Evolutionary conservation across 2,329 filamentous ascomycete genomes (phyloP), one percentile per base, ranked within the genome.

Genomic region (Xylaria sp.): DNA sequence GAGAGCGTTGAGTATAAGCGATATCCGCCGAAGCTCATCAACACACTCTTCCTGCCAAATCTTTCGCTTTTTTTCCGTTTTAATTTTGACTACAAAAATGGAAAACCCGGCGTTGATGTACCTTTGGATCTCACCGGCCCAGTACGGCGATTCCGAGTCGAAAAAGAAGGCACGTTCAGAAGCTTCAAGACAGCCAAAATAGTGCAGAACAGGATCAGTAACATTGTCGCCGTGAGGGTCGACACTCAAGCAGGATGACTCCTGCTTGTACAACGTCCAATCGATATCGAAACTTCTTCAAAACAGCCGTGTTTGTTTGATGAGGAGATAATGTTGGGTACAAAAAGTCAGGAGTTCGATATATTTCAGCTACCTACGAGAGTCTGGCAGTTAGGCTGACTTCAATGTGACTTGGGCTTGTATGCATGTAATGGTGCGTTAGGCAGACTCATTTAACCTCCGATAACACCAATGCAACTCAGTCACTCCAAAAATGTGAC

Each of bases 201-300:
- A 68, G 41, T 68, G 66, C 32, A 53, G 28, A 30, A 63, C 20
- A 18, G 59, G 62, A 25, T 66, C 58, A 15, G 32, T 57, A 43
- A 65, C 46, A n/a, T 65, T 58, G n/a, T 65, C 34, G 43, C 62
- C 50, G 43, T 68, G 63, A 48, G 62, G 39, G 30, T 62, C 58
- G 10, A 18, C 45, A 18, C 53, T 59, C 30, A 66, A 41, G 58
- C 63, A 62, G 28, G 36, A 65, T 23, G 39, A 20, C 1, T 53
- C 18, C 20, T 50, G 18, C 39, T n/a, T 15, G 8, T 10, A 43
- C 15, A 18, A n/a, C 15, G 25, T 30, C 25, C 3, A 30, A 50
- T n/a, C 25, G 15, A 30, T 2, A n/a, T 50, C 10, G 3, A 50
- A 30, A 30, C 15, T 8, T 9, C 46, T 9, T 30, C 18, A n/a